Base-by-base conservation (phyloP, 1,284 basidiomycete genomes). In the Pulchroboletus neoregius region DNA sequence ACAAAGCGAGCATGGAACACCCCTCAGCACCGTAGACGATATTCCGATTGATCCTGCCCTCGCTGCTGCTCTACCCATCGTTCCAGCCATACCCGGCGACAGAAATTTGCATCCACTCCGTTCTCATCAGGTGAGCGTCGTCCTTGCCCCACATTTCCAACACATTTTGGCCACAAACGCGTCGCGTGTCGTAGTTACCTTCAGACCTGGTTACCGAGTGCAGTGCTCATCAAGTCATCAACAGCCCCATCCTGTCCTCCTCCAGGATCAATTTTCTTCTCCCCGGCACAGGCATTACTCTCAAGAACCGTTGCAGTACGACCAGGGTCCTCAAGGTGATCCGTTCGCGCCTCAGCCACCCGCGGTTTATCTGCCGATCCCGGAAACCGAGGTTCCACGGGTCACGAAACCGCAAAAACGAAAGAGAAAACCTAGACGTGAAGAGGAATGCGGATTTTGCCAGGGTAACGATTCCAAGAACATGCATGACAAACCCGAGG, bases 1-100 rank as follows among this genome's bases (percentile, higher is more conserved):
- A 36, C 74, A 77, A 18, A 73, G 76, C 64, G 79, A 83, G 51
- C 70, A 72, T 54, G 75, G 74, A 56, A 79, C 78, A 13, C 76
- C 79, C 50, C 68, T 71, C 61, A 74, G 71, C 68, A 73, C 69
- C 67, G 68, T 58, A 60, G 73, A 76, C 71, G 74, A 79, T 64
- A 82, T 86, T 65, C 82, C 80, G 56, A 86, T 87, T 70, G 84
- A 86, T 76, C 83, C 83, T 60, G 79, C 76, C 42, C 75, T 84
- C 53, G 71, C 70, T 46, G 72, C 62, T 15, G 27, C 22, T 34
- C 65, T 71, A 16, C 61, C 70, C 47, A 20, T 82, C 49, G 80
- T 80, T 70, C 76, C 80, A 22, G 70, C 70, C 45, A 63, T 79
- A 50, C 65, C 75, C 54, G 60, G 54, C 33, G 67, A 69, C 35